A percentile compares a stretch with the other conserved stretches of the same genome.
Evolutionary conservation across 139 green algal genomes (phyloP).

Genomic region (Ettlia oleoabundans): DNA sequence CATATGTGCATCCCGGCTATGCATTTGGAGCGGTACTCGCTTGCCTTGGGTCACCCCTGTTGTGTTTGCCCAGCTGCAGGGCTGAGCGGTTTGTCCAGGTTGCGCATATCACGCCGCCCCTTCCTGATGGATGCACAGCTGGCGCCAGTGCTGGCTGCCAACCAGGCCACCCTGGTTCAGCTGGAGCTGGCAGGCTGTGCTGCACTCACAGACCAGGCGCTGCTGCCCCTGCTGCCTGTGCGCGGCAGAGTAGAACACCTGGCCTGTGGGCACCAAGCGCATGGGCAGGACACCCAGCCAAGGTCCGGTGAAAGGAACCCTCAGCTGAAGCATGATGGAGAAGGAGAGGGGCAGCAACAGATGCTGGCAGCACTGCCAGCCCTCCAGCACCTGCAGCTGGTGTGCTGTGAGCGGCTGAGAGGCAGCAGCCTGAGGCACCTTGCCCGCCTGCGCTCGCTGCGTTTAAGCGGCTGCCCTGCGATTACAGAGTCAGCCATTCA

Average conservation of each 20-base stretch:
- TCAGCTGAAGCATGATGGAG: background rate
- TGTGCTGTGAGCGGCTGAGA: conserved; percentile 13
- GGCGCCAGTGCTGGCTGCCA: conserved; percentile 24
- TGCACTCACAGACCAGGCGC: conserved; percentile 1
- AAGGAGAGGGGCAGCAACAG: background rate
- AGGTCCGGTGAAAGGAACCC: too few species aligned
- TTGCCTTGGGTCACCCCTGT: background rate
- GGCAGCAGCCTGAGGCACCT: conserved; percentile 15
- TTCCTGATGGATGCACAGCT: conserved; percentile 23
- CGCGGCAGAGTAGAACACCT: background rate
- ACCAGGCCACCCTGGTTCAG: conserved; percentile 3
- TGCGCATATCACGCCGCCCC: conserved; percentile 15
- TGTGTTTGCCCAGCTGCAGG: background rate
- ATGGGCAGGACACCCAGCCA: too few species aligned
- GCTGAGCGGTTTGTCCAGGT: background rate
- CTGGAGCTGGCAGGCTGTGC: conserved; percentile 22
- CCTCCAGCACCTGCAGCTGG: background rate
- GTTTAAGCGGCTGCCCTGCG: conserved; percentile 1
- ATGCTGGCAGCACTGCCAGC: too few species aligned
- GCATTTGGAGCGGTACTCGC: background rate
- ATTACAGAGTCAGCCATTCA: background rate
- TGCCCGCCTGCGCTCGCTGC: background rate
- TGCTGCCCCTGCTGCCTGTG: conserved; percentile 10
- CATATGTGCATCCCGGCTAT: too few species aligned
- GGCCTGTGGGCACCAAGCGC: too few species aligned